Evolutionary conservation across 495 filamentous ascomycete genomes (phyloP).

Genomic region (Penicilliopsis zonata): DNA sequence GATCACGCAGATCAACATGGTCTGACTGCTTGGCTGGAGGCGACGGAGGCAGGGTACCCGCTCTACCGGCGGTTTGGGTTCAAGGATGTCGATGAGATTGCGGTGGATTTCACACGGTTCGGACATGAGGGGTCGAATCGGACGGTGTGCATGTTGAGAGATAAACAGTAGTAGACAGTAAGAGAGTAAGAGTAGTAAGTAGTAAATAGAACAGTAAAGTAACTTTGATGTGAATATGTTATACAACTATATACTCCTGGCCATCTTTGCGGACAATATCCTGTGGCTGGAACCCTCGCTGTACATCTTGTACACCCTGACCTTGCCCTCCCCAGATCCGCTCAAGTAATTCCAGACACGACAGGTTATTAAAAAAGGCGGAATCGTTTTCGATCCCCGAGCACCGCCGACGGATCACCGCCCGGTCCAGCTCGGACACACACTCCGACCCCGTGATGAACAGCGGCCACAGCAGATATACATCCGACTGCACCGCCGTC

Average conservation of each 20-base stretch:
- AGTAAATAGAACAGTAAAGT: not conserved
- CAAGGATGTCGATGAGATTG: slow-evolving; percentile 13
- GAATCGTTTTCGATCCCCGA: slow-evolving; percentile 75
- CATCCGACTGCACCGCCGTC: slow-evolving; percentile 64
- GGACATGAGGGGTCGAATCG: slow-evolving; percentile 3
- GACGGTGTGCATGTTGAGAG: slow-evolving; percentile 4
- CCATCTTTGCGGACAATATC: slow-evolving; percentile 63
- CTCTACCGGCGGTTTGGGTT: slow-evolving; percentile 24
- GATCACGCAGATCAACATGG: slow-evolving; percentile 13
- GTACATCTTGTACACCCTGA: slow-evolving; percentile 14
- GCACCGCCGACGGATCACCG: slow-evolving; percentile 66
- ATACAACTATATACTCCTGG: slow-evolving; percentile 84
- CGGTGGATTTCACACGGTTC: slow-evolving; percentile 15
- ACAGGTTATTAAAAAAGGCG: slow-evolving; percentile 86
- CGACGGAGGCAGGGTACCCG: slow-evolving; percentile 15
- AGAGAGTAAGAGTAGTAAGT: not conserved
- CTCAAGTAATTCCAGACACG: slow-evolving; percentile 75
- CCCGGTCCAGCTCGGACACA: slow-evolving; percentile 67
- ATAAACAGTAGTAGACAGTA: not conserved
- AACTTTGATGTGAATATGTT: slow-evolving; percentile 3
- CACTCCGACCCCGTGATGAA: slow-evolving; percentile 89
- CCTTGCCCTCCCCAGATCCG: slow-evolving; percentile 63
- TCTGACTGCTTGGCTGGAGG: slow-evolving; percentile 18
- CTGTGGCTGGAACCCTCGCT: slow-evolving; percentile 63
- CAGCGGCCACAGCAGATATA: slow-evolving; percentile 88